Conservation (phyloP, 208 protist species). For the Vickermania spadyakhi region DNA sequence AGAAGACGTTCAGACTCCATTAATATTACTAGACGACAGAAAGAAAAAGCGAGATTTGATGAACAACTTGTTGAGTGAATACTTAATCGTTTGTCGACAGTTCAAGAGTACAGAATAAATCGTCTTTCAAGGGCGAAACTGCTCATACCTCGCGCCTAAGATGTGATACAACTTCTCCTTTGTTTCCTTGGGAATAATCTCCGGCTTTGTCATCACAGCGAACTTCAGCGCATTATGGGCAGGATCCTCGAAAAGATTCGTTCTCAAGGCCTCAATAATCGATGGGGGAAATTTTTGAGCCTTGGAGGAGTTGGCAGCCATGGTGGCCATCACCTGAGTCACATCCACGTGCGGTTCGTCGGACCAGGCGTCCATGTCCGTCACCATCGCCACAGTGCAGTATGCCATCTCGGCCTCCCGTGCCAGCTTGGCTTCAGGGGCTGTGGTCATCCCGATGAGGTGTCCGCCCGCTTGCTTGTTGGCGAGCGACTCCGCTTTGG, state of each 20-base stretch:
- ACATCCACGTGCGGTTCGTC: slow-evolving; percentile 70
- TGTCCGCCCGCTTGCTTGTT: slow-evolving; percentile 70
- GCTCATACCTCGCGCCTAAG: slow-evolving; percentile 44
- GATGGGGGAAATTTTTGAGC: slow-evolving; percentile 40
- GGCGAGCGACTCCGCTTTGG: slow-evolving; percentile 67
- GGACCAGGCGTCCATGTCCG: slow-evolving; percentile 92
- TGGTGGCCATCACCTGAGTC: slow-evolving; percentile 29
- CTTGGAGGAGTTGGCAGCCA: slow-evolving; percentile 58
- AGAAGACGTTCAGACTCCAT: too few relatives aligned
- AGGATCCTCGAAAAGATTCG: slow-evolving; percentile 31
- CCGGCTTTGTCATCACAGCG: slow-evolving; percentile 41
- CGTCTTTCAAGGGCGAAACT: slow-evolving; percentile 15
- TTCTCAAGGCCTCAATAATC: slow-evolving; percentile 28
- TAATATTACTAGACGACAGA: too few relatives aligned
- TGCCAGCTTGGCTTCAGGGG: slow-evolving; percentile 85
- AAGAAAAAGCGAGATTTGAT: too few relatives aligned
- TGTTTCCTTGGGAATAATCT: slow-evolving; percentile 26
- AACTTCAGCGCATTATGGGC: slow-evolving; percentile 42
- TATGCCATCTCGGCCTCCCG: slow-evolving; percentile 90
- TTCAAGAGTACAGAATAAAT: too few relatives aligned
- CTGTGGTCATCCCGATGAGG: slow-evolving; percentile 91
- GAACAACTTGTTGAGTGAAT: too few relatives aligned
- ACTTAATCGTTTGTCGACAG: too few relatives aligned
- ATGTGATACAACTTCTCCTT: slow-evolving; percentile 40
- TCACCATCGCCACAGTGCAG: slow-evolving; percentile 81